Base-by-base conservation (phyloP, 2,329 filamentous ascomycete species). In the Cladosporium velox region DNA sequence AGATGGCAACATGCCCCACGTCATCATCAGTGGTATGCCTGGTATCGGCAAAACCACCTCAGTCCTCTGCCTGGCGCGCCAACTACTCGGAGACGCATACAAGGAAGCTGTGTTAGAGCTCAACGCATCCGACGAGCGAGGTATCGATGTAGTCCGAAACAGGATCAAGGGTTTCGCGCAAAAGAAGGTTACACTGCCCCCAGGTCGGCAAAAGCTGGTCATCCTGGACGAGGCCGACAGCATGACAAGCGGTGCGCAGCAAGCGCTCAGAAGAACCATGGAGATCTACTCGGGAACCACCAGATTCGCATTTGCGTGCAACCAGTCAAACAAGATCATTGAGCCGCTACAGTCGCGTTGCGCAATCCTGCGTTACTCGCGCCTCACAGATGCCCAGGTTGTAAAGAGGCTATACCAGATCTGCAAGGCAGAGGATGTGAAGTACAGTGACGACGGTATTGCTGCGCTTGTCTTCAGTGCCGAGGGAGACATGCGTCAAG, bases 1-100 rank as follows among this genome's bases (percentile, higher is more conserved):
- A 79, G 95, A 98, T 81, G 95, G 95, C 73, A 99, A 99, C 81
- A 97, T 99, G 93, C 95, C 95, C 2, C 95, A 99, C 80, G 88
- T 99, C 75, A 98, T 99, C 80, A 98, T 99, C 75, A 97, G 92
- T n/a, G 95, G 95, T 67, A 98, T 97, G 93, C 95, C 95, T 24
- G 95, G 95, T 76, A 99, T 98, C 75, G 95, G 95, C 79, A 99
- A 99, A 84, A 99, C 95, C 4, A 98, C 95, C 0, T 97, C 93
- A 65, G 90, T 99, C 65, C 83, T 98, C 68, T 98, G 95, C 77
- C 87, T 99, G 57, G 95, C 95, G 21, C 87, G 94, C 67, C 94
- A 98, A 77, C 81, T 99, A 67, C 84, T 99, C 1, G 95, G 95
- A 10, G 91, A 96, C 75, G 86, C 92, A 34, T 99, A 98, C 84